Evolutionary conservation across 2,329 filamentous ascomycete genomes (phyloP).

Genomic region (Calonectria hongkongensis): DNA sequence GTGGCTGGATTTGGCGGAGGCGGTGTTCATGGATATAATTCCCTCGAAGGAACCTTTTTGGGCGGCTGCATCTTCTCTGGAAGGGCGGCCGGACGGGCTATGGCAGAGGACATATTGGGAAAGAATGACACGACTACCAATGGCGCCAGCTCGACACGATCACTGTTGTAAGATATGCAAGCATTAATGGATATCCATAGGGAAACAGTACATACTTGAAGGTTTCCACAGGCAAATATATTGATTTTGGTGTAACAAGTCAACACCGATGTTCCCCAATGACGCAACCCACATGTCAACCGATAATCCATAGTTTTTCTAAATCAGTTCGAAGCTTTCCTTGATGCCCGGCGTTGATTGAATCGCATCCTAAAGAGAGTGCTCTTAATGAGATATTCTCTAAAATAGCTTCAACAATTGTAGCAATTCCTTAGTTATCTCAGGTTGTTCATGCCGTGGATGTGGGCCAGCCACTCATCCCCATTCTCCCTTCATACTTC

Average conservation of each 20-base stretch:
- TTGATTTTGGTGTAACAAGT: not conserved
- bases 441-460: too few relatives aligned
- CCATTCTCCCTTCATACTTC: not conserved
- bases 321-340: too few relatives aligned
- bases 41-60: slow-evolving; percentile 77
- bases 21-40: slow-evolving; percentile 77
- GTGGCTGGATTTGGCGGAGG: slow-evolving; percentile 77
- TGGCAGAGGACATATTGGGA: slow-evolving; percentile 67
- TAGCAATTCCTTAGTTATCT: too few relatives aligned
- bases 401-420: too few relatives aligned
- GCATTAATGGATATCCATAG: not conserved
- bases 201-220: not conserved
- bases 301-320: too few relatives aligned
- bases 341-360: too few relatives aligned
- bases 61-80: slow-evolving; percentile 79
- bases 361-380: too few relatives aligned
- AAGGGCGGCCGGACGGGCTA: slow-evolving; percentile 72
- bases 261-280: too few relatives aligned
- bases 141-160: slow-evolving; percentile 10
- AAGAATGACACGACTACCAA: not conserved
- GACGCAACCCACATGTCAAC: too few relatives aligned
- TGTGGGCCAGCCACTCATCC: not conserved
- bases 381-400: too few relatives aligned
- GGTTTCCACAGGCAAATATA: not conserved
- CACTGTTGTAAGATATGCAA: not conserved